Evolutionary conservation across 2,329 filamentous ascomycete species (phyloP), one percentile per base, ranked within the genome.

Genomic region (Aphanocladium album): DNA sequence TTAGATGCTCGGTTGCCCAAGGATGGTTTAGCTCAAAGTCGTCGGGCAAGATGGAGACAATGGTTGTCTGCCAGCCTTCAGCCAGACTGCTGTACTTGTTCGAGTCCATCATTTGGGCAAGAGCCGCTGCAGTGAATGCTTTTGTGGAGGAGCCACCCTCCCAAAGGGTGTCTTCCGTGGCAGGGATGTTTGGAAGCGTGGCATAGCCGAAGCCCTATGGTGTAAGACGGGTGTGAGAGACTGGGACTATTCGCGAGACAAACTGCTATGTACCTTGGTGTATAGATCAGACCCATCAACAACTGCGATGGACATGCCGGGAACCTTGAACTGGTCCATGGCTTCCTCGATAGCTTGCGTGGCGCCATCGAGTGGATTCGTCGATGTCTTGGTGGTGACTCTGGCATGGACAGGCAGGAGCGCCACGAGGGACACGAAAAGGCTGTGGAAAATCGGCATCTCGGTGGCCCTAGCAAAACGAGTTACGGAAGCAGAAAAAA

Each of bases 91-190:
- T 14, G 8, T 41, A 56, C 41, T 21, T 5, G 14, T 77, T 71
- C 19, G 76, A 73, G 1, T 82, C 70, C 4, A 83, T 71, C 1
- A 80, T 65, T 1, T 78, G 75, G 4, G 82, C 65, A 11, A 84
- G 67, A 0, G 73, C 73, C 1, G 79, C 79, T 5, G 80, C 76
- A 0, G 77, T 80, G 61, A 81, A 75, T 7, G 79, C 76, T 66
- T 84, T 84, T 25, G 79, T 81, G 3, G 75, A 80, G 61, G 78
- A 81, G 6, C 77, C 82, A 7, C 74, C 73, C 62, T 78, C 79
- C 68, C 81, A 83, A 1, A 83, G 70, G 0, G 80, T 82, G 33
- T 76, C 69, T 63, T 5, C 72, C 73, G 54, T 72, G 64, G 37
- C 76, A 76, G 59, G 75, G 75, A 3, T 74, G 78, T 73, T 77